These are phyloP conservation scores for Psilocybe mexicana DNA, from an alignment of 1,284 basidiomycete species.

Conservation along the genomic window DNA sequence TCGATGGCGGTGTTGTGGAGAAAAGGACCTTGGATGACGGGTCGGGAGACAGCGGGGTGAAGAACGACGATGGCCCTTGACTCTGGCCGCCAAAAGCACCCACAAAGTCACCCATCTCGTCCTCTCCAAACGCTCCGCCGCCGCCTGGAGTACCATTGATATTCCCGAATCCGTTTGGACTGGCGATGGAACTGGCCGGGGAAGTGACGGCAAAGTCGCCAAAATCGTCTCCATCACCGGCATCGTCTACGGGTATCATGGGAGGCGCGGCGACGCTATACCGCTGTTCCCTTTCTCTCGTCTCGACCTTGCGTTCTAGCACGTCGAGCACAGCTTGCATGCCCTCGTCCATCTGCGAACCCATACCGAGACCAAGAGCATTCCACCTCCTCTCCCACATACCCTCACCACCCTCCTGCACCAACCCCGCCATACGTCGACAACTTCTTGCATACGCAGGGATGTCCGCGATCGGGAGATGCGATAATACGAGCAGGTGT, in stretches of 20 bases:
- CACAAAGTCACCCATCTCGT: slow-evolving; percentile 60
- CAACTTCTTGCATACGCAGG: slow-evolving; percentile 71
- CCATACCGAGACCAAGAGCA: slow-evolving; percentile 48
- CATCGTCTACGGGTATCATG: slow-evolving; percentile 44
- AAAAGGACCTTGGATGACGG: no score
- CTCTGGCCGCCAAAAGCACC: slow-evolving; percentile 35
- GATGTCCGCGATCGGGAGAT: slow-evolving; percentile 78
- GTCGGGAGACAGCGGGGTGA: neutral
- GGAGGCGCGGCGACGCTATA: slow-evolving; percentile 41
- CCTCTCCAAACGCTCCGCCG: slow-evolving; percentile 29
- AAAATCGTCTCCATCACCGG: slow-evolving; percentile 87
- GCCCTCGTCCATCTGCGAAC: neutral
- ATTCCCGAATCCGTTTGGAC: slow-evolving; percentile 38
- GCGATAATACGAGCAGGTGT: slow-evolving; percentile 70
- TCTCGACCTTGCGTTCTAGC: slow-evolving; percentile 46
- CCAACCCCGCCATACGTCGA: slow-evolving; percentile 64
- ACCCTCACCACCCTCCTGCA: slow-evolving; percentile 48
- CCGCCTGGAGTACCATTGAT: neutral
- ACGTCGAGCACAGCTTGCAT: slow-evolving; percentile 51
- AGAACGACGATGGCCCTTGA: neutral
- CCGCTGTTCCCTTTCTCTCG: slow-evolving; percentile 28
- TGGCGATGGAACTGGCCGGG: neutral
- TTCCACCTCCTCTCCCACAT: slow-evolving; percentile 49
- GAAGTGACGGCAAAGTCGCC: slow-evolving; percentile 71
- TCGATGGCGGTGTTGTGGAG: neutral